phyloP scores from a whole-genome alignment of 2,329 filamentous ascomycete genomes.

The Atkinsonella texensis region DNA sequence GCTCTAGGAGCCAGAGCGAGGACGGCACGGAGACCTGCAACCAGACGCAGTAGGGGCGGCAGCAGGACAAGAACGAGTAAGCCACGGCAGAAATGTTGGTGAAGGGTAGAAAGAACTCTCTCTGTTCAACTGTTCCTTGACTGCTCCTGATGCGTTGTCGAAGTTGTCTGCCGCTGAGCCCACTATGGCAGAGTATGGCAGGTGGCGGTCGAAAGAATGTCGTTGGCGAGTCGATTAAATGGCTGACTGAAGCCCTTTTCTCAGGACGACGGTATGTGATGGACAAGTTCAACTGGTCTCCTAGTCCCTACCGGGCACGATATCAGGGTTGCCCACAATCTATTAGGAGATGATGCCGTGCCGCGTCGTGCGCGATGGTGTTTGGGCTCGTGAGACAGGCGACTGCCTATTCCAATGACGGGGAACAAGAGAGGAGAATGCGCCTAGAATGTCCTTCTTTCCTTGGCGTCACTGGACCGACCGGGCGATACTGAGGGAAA shows the following conservation, averaged over 20 bases:
- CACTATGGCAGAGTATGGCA: too few species aligned
- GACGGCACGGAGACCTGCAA: background rate
- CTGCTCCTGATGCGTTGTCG: background rate
- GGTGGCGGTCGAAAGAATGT: too few species aligned
- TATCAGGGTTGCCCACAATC: background rate
- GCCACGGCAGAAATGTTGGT: background rate
- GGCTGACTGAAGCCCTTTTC: too few species aligned
- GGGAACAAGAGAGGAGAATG: background rate
- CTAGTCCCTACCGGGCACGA: background rate
- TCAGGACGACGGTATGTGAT: too few species aligned
- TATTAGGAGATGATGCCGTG: background rate
- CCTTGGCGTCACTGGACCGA: background rate
- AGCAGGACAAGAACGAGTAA: background rate
- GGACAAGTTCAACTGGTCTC: too few species aligned
- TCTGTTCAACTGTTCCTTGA: too few species aligned
- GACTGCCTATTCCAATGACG: background rate
- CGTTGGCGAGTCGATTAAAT: too few species aligned
- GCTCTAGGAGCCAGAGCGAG: background rate
- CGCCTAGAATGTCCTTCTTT: background rate
- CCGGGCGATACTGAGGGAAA: too few species aligned
- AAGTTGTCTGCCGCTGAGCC: too few species aligned
- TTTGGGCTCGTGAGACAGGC: background rate
- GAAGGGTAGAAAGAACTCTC: too few species aligned
- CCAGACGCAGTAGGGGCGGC: background rate
- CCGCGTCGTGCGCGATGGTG: background rate